Percentiles rank a stretch among this genome's conserved stretches.
Conservation (phyloP, 2,329 filamentous ascomycete genomes). For the Pseudogymnoascus sp. region DNA sequence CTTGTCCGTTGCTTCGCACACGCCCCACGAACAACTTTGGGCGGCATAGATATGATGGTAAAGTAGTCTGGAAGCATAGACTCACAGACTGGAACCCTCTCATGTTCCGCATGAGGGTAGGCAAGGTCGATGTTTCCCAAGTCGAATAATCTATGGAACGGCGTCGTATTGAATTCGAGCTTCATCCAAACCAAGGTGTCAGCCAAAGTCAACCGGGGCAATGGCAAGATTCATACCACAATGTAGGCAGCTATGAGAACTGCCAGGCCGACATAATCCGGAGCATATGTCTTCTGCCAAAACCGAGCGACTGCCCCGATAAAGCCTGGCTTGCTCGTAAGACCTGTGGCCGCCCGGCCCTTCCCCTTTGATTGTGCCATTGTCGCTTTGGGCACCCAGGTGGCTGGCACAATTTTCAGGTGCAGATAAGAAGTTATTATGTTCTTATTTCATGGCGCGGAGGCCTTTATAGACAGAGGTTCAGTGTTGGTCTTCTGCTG, state of each 20-base stretch:
- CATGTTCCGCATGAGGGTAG: constrained; percentile 75
- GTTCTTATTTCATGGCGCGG: not conserved
- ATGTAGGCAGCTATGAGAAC: constrained; percentile 63
- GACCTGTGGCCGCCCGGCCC: not conserved
- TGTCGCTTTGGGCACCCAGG: not conserved
- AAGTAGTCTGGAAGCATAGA: constrained; percentile 15
- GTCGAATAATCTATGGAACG: constrained; percentile 92
- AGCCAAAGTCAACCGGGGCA: not conserved
- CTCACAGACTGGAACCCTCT: constrained; percentile 73
- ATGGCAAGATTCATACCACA: constrained; percentile 37
- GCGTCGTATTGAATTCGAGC: constrained; percentile 63
- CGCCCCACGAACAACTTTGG: not conserved
- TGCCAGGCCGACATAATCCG: constrained; percentile 76
- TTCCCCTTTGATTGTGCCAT: not conserved
- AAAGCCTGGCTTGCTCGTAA: constrained; percentile 14
- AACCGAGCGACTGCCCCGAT: constrained; percentile 26
- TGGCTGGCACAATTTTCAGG: not conserved
- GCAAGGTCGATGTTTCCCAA: constrained; percentile 77
- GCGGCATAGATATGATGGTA: not conserved
- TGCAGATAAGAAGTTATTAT: not conserved
- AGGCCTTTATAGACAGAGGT: not conserved
- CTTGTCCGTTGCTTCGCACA: not conserved
- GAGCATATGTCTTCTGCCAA: constrained; percentile 68
- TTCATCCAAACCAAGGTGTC: constrained; percentile 27
- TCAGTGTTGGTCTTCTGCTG: not conserved